A percentile compares a stretch with the other conserved stretches of the same genome.
Conservation (phyloP, 1,139 yeast genomes). For the Yamadazyma oceani region DNA sequence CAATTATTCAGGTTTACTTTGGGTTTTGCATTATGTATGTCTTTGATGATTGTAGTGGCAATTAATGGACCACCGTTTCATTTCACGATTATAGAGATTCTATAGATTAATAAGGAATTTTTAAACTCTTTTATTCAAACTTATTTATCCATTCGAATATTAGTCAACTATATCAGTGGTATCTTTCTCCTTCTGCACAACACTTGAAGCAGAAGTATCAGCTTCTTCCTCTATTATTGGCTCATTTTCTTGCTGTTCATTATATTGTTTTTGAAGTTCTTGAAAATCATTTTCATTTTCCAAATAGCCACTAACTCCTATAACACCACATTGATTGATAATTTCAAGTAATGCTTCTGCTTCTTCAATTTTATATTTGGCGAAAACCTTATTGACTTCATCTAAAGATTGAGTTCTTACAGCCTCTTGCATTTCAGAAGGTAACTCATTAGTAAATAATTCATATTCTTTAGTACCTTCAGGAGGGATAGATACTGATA, state of each 20-base stretch:
- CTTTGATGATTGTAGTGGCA: too few relatives aligned
- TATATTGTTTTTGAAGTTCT: constrained; percentile 52
- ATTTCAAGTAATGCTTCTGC: constrained; percentile 77
- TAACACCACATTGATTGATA: constrained; percentile 79
- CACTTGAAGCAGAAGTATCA: constrained; percentile 7
- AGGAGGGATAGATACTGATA: constrained; percentile 71
- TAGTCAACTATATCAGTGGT: constrained; percentile 30
- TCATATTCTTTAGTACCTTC: constrained; percentile 54
- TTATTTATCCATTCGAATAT: not conserved
- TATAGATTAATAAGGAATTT: too few relatives aligned
- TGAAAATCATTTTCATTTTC: constrained; percentile 77
- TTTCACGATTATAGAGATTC: too few relatives aligned
- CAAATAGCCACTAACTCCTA: constrained; percentile 74
- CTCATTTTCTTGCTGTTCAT: constrained; percentile 24
- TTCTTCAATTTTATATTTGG: constrained; percentile 68
- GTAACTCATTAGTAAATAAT: constrained; percentile 53
- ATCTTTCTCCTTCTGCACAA: constrained; percentile 5
- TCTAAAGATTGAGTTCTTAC: constrained; percentile 71
- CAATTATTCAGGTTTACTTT: too few relatives aligned
- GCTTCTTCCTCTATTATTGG: constrained; percentile 13
- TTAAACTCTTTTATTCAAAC: not conserved
- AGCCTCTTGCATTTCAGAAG: constrained; percentile 70
- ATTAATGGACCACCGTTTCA: too few relatives aligned
- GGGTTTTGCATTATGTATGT: too few relatives aligned
- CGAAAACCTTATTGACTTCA: constrained; percentile 81